Evolutionary conservation across 169 alveolate species (phyloP).

Genomic region (Eimeria necatrix): DNA sequence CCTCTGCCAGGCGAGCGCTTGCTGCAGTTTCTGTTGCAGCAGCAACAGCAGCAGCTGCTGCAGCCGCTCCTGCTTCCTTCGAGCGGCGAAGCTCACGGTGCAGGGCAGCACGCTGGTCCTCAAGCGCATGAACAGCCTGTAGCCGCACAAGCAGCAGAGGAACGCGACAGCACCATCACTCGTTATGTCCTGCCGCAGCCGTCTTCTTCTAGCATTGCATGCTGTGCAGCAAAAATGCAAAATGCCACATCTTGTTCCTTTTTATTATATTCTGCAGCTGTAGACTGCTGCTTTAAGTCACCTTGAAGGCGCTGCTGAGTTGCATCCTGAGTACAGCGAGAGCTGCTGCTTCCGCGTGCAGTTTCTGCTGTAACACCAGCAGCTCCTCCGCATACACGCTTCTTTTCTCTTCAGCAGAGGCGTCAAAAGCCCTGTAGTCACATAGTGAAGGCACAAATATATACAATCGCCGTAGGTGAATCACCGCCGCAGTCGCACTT

Average conservation of each 20-base stretch:
- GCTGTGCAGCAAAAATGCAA: too few relatives aligned
- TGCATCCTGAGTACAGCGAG: constrained; percentile 24
- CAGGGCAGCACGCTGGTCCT: constrained; percentile 41
- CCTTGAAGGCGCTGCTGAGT: constrained; percentile 61
- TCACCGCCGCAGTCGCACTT: not conserved
- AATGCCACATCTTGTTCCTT: too few relatives aligned
- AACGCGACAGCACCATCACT: not conserved
- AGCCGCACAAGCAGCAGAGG: not conserved
- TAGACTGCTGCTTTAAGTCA: not conserved
- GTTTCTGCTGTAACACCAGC: constrained; percentile 22
- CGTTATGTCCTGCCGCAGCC: too few relatives aligned
- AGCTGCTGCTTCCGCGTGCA: constrained; percentile 45
- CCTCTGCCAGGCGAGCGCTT: constrained; percentile 52
- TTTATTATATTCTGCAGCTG: too few relatives aligned
- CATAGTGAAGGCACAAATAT: not conserved
- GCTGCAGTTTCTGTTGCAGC: constrained; percentile 60
- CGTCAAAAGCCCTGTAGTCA: not conserved
- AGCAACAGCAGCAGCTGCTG: constrained; percentile 54
- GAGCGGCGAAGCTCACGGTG: constrained; percentile 34
- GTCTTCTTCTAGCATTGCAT: too few relatives aligned
- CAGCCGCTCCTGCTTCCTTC: constrained; percentile 29
- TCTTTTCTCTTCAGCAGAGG: not conserved
- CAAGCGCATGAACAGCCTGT: constrained; percentile 41
- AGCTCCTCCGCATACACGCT: constrained; percentile 35
- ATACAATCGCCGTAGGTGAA: not conserved